Evolutionary conservation across 495 filamentous ascomycete species (phyloP), one percentile per base, ranked within the genome.

Genomic region (Lasiosphaeris hirsuta): DNA sequence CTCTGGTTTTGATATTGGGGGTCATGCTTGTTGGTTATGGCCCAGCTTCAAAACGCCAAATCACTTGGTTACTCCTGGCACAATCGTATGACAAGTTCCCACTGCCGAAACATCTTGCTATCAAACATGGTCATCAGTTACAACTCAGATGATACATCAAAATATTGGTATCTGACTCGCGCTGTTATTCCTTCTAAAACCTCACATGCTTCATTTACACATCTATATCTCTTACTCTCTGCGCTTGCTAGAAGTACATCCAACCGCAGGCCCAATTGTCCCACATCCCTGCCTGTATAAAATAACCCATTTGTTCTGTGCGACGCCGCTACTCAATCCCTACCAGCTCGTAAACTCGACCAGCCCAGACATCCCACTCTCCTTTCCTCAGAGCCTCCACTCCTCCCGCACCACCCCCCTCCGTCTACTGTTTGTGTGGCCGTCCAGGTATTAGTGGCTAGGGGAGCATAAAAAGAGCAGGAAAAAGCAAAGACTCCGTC

Each of bases 141-240:
- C 23, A 5, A 30, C 5, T 5, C 23, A 30, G 5, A 5, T 5
- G 2, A 30, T 5, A 30, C 5, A 5, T 5, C 23, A 30, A 30
- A 30, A 30, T 2, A 30, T 30, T 2, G 5, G 5, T 5, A 30
- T 5, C 23, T 30, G 23, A 30, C 23, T 30, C 23, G 23, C 5
- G 23, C 2, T 30, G 15, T 35, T n/a, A 33, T 49, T 38, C 49
- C 40, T 51, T 23, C 23, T 36, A 39, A 51, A 51, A 51, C 49
- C 34, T 43, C 13, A 17, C 40, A 44, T 34, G 23, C 23, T 43
- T 44, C 43, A 18, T 45, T 45, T 23, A 45, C 2, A 54, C 51
- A 54, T 54, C 51, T 54, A 54, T 30, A 2, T 30, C 23, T 30
- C 23, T 30, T 30, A 30, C 23, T 30, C 23, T 30, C 23, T 30